These are phyloP conservation scores for Tritrichomonas musculus DNA, from an alignment of 208 protist species.

Conservation along the genomic window DNA sequence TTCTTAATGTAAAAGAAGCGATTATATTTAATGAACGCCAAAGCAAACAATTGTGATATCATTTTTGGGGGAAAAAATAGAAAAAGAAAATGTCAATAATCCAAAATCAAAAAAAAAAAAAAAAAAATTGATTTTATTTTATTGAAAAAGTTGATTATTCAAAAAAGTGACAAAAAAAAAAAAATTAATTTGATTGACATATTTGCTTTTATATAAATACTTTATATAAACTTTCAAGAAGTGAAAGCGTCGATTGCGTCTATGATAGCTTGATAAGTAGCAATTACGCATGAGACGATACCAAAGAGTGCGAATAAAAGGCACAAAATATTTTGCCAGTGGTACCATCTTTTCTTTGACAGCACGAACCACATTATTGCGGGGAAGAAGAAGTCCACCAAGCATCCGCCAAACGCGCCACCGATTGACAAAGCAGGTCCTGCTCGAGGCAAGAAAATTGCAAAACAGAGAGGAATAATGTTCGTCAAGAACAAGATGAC, in stretches of 20 bases:
- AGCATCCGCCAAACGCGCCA: background rate
- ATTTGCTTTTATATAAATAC: too few relatives aligned
- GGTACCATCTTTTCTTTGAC: background rate
- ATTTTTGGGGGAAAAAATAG: too few relatives aligned
- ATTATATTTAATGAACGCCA: too few relatives aligned
- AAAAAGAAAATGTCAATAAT: too few relatives aligned
- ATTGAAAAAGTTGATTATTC: too few relatives aligned
- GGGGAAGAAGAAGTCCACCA: background rate
- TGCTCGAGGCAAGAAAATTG: background rate
- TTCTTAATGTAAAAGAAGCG: too few relatives aligned
- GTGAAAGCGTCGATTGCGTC: background rate
- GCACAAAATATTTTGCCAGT: background rate
- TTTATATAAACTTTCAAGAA: too few relatives aligned
- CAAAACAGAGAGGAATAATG: background rate
- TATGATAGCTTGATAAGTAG: background rate
- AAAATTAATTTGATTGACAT: too few relatives aligned
- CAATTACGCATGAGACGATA: background rate
- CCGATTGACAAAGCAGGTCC: background rate
- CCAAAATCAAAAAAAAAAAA: too few relatives aligned
- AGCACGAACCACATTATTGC: background rate
- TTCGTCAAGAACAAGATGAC: background rate
- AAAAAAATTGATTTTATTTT: too few relatives aligned
- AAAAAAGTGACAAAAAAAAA: too few relatives aligned
- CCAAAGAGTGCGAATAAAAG: background rate
- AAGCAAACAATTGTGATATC: too few relatives aligned